Evolutionary conservation across 768 basidiomycete species (phyloP).

Genomic region (Boletus bicolor): DNA sequence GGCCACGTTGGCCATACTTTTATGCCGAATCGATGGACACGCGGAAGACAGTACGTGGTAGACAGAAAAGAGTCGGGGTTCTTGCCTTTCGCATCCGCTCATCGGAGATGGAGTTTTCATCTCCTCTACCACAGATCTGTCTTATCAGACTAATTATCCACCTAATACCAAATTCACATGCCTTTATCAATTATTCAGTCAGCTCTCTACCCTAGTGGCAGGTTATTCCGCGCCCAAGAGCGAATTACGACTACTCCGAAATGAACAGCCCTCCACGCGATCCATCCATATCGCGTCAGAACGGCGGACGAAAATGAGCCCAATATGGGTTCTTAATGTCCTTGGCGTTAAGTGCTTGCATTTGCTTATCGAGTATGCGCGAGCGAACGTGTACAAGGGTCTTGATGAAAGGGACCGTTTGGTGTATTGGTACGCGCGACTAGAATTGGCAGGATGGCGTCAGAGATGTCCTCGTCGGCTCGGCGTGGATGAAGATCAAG

Average conservation of each 20-base stretch:
- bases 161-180: slow-evolving; percentile 1
- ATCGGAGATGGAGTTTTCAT: slow-evolving; percentile 11
- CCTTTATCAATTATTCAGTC: background rate
- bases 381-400: slow-evolving; percentile 3
- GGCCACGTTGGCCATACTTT: background rate
- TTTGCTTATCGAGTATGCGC: slow-evolving; percentile 9
- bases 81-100: background rate
- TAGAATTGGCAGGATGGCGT: background rate
- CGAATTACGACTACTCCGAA: slow-evolving; percentile 10
- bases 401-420: background rate
- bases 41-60: background rate
- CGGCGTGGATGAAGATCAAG: slow-evolving; percentile 1
- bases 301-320: slow-evolving; percentile 4
- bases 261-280: slow-evolving; percentile 22
- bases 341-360: background rate
- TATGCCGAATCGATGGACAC: background rate
- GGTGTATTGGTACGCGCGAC: background rate
- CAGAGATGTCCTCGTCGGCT: slow-evolving; percentile 2
- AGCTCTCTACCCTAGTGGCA: slow-evolving; percentile 3
- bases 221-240: background rate
- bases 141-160: slow-evolving; percentile 8
- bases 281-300: slow-evolving; percentile 6
- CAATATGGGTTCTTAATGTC: slow-evolving; percentile 3
- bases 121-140: slow-evolving; percentile 3
- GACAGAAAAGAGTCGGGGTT: background rate